Conservation (phyloP, 2,329 filamentous ascomycete species). For the Colletotrichum falcatum region DNA sequence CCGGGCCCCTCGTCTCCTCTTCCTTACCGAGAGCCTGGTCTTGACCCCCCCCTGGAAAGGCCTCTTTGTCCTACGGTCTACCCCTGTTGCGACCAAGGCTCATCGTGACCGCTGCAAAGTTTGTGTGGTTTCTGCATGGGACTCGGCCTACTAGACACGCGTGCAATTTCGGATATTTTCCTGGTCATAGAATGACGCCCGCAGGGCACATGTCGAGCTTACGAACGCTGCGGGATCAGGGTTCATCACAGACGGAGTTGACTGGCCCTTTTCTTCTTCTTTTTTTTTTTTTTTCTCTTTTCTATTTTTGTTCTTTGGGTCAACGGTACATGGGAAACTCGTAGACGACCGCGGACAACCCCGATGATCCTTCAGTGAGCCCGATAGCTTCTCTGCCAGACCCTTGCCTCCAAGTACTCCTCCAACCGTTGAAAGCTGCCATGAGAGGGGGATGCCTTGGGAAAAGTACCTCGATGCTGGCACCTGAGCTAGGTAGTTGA, state of each 20-base stretch:
- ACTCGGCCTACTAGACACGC: background rate
- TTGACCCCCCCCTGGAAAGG: background rate
- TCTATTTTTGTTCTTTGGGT: no score
- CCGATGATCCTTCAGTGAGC: background rate
- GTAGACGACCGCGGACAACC: background rate
- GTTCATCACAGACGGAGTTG: background rate
- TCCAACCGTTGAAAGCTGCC: background rate
- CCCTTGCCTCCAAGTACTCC: background rate
- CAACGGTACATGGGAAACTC: background rate
- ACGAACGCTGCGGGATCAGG: background rate
- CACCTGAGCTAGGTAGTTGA: no score
- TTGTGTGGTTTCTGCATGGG: background rate
- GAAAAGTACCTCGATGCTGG: no score
- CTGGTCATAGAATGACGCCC: background rate
- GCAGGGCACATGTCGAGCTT: background rate
- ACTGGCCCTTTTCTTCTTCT: background rate
- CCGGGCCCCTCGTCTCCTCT: background rate
- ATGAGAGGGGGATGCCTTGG: no score
- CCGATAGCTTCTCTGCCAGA: background rate
- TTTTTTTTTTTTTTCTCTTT: no score
- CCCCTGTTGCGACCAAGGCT: slow-evolving; percentile 7
- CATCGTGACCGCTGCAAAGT: slow-evolving; percentile 17
- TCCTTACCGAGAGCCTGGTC: slow-evolving; percentile 8
- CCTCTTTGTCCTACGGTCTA: slow-evolving; percentile 7
- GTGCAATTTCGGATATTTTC: background rate